phyloP scores from a whole-genome alignment of 2,329 filamentous ascomycete genomes.

The Nothopassalora personata region DNA sequence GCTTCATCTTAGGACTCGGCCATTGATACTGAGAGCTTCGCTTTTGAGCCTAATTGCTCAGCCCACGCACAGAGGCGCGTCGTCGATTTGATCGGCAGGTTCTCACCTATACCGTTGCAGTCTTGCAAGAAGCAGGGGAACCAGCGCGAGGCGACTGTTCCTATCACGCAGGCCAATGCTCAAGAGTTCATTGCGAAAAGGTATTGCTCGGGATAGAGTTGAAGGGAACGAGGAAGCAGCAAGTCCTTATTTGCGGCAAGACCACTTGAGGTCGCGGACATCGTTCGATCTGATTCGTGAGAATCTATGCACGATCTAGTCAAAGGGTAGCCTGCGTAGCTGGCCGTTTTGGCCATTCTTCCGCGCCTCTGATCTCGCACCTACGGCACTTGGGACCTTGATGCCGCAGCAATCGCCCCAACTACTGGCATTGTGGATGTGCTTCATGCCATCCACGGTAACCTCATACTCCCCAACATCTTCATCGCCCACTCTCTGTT shows the following conservation, averaged over 20 bases:
- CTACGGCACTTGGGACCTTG: conserved; percentile 89
- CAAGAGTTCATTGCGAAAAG: no score
- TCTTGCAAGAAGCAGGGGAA: background rate
- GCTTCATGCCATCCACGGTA: conserved; percentile 60
- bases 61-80: background rate
- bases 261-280: background rate
- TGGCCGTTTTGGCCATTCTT: conserved; percentile 61
- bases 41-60: background rate
- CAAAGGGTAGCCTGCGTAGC: conserved; percentile 74
- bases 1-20: no score
- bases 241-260: background rate
- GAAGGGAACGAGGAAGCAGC: background rate
- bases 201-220: background rate
- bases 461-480: conserved; percentile 55
- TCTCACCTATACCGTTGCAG: background rate
- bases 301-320: conserved; percentile 43
- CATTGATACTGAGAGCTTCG: background rate
- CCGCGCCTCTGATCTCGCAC: conserved; percentile 80
- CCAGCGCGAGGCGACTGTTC: no score
- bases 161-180: no score
- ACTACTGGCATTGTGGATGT: conserved; percentile 51
- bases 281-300: background rate
- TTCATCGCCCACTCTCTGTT: conserved; percentile 47
- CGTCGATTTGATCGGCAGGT: background rate
- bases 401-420: conserved; percentile 99